These are phyloP conservation scores for Exophiala mesophila DNA, from an alignment of 2,329 filamentous ascomycete genomes.

Conservation along the genomic window DNA sequence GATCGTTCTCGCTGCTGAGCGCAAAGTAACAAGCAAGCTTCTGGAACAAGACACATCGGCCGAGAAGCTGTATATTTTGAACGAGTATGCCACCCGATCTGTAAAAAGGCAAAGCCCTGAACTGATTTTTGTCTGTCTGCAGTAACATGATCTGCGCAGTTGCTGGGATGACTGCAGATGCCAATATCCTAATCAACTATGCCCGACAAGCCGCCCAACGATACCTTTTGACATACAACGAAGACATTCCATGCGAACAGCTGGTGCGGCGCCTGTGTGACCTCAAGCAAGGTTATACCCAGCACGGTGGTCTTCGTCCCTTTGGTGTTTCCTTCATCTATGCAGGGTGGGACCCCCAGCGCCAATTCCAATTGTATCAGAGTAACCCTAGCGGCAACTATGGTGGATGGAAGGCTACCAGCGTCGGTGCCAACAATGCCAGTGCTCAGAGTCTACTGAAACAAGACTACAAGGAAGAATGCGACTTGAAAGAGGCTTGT, in stretches of 20 bases:
- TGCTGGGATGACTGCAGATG: slow-evolving; percentile 97
- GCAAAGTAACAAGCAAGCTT: slow-evolving; percentile 98
- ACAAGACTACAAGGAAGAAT: slow-evolving; percentile 99
- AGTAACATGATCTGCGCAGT: slow-evolving; percentile 99
- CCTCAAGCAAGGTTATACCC: slow-evolving; percentile 98
- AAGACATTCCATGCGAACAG: slow-evolving; percentile 99
- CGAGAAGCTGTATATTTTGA: slow-evolving; percentile 99
- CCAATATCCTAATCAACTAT: slow-evolving; percentile 99
- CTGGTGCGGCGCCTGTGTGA: slow-evolving; percentile 95
- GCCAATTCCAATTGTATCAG: slow-evolving; percentile 97
- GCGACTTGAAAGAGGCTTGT: slow-evolving; percentile 91
- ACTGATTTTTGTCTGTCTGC: slow-evolving; percentile 1
- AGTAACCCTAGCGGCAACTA: slow-evolving; percentile 99
- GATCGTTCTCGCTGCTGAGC: slow-evolving; percentile 94
- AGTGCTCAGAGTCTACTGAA: slow-evolving; percentile 95
- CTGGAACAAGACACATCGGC: slow-evolving; percentile 98
- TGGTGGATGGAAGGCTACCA: slow-evolving; percentile 98
- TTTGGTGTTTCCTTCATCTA: slow-evolving; percentile 99
- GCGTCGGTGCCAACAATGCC: slow-evolving; percentile 95
- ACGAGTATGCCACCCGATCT: slow-evolving; percentile 92
- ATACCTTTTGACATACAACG: slow-evolving; percentile 98
- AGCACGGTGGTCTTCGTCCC: slow-evolving; percentile 94
- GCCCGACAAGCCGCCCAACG: slow-evolving; percentile 93
- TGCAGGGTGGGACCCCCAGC: slow-evolving; percentile 91
- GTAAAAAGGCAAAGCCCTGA: too few species aligned